Base-by-base conservation (phyloP, 2,329 filamentous ascomycete species). In the Monosporascus sp. region DNA sequence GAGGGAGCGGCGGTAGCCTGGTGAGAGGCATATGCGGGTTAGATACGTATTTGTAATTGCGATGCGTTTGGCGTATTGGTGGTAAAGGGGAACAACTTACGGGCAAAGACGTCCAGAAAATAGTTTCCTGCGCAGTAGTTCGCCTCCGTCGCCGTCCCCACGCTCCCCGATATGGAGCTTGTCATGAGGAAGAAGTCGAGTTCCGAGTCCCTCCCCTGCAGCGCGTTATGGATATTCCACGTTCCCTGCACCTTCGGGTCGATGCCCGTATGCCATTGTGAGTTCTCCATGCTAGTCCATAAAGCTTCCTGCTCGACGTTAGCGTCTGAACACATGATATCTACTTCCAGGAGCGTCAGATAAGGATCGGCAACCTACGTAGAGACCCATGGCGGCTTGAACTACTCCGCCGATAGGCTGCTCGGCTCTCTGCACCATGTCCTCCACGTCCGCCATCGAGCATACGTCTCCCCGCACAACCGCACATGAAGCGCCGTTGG, bases 51-150 rank as follows among this genome's bases (percentile, higher is more conserved):
- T 35, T 35, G 31, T 35, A 35, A 4, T 1, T 14, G 14, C 14
- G 31, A 14, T 35, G 9, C 9, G 31, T 35, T 14, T 35, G 11
- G 5, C 31, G 9, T 11, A 1, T 35, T 35, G 1, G 27, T 3
- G 9, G 31, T 14, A 14, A 35, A 14, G 31, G 7, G 31, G 31
- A 35, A 35, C 4, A 11, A 14, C 31, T 35, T 11, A 35, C 64
- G 62, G 1, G 68, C 67, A 22, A 74, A 67, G 3, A 57, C 51
- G 54, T 74, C 71, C 7, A 71, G 61, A 52, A 68, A 73, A 19
- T 53, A 48, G 58, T 70, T 71, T 11, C 60, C 68, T 0, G 69
- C 64, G 37, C 60, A 62, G 56, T 72, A 73, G 50, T 68, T 70
- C 44, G 50, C 52, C 52, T 72, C 61, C 0, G 64, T 66, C 0